Conservation (phyloP, 2,329 filamentous ascomycete genomes). For the Fusarium algeriense region DNA sequence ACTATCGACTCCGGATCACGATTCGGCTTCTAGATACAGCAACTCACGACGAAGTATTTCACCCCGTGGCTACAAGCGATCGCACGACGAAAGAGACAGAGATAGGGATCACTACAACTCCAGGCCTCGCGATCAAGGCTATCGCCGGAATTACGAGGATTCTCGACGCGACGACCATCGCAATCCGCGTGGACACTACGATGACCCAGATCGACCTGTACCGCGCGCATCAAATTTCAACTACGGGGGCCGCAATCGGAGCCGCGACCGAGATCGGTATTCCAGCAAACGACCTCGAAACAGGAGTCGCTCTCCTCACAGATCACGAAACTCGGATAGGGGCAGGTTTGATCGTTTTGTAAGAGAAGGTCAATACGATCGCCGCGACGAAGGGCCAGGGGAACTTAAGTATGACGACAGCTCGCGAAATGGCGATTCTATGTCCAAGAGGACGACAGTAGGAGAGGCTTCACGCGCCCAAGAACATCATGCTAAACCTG, state of each 20-base stretch:
- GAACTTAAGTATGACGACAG: slow-evolving; percentile 58
- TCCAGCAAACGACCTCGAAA: slow-evolving; percentile 68
- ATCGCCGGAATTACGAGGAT: slow-evolving; percentile 73
- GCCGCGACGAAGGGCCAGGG: slow-evolving; percentile 37
- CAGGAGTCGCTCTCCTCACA: slow-evolving; percentile 65
- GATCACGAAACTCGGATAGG: slow-evolving; percentile 54
- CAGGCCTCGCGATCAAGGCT: slow-evolving; percentile 60
- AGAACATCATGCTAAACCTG: slow-evolving; percentile 77
- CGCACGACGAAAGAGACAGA: slow-evolving; percentile 70
- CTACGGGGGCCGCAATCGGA: slow-evolving; percentile 63
- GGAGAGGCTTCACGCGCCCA: slow-evolving; percentile 68
- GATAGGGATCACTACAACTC: slow-evolving; percentile 60
- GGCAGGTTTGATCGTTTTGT: slow-evolving; percentile 52
- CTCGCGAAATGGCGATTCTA: slow-evolving; percentile 64
- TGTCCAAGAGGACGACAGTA: slow-evolving; percentile 73
- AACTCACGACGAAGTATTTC: slow-evolving; percentile 66
- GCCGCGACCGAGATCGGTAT: slow-evolving; percentile 58
- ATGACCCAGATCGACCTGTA: slow-evolving; percentile 67
- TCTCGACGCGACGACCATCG: slow-evolving; percentile 61
- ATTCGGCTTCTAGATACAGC: slow-evolving; percentile 58
- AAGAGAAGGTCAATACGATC: slow-evolving; percentile 48
- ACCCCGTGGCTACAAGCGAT: slow-evolving; percentile 75
- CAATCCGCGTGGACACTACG: slow-evolving; percentile 64
- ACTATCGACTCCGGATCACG: slow-evolving; percentile 69
- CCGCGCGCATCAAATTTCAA: slow-evolving; percentile 57